Conservation (phyloP, 768 basidiomycete genomes). For the Cystobasidium onofrii region DNA sequence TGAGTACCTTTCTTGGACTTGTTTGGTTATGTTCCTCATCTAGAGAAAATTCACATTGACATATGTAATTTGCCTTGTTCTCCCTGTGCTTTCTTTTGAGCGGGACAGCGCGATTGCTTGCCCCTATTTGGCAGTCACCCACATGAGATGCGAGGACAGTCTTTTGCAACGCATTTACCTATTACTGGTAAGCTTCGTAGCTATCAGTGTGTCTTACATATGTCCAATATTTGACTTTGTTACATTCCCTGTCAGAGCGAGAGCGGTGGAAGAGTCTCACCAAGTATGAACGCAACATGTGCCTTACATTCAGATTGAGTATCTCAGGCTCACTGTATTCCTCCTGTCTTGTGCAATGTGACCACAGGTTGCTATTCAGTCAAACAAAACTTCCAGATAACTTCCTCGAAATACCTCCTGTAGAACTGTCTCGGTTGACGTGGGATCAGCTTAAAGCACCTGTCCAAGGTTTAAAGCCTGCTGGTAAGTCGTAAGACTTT, state of each 20-base stretch:
- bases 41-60: no score
- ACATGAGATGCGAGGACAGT: conserved; percentile 12
- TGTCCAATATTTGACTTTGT: not conserved
- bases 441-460: not conserved
- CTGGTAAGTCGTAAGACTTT: not conserved
- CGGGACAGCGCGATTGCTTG: not conserved
- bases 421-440: not conserved
- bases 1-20: not conserved
- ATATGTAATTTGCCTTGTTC: no score
- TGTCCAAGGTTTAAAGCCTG: not conserved
- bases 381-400: not conserved
- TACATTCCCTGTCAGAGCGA: not conserved
- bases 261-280: not conserved
- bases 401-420: not conserved
- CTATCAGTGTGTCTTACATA: not conserved
- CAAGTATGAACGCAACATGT: not conserved
- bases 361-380: not conserved
- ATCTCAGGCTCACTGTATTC: no score
- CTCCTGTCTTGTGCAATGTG: no score
- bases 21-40: not conserved
- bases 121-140: not conserved
- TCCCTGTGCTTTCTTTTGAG: not conserved
- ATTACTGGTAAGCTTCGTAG: not conserved
- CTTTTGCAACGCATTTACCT: not conserved
- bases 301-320: no score